Percentiles rank a stretch among this genome's conserved stretches.
phyloP scores from a whole-genome alignment of 2,329 filamentous ascomycete genomes.

The Stemphylium beticola region DNA sequence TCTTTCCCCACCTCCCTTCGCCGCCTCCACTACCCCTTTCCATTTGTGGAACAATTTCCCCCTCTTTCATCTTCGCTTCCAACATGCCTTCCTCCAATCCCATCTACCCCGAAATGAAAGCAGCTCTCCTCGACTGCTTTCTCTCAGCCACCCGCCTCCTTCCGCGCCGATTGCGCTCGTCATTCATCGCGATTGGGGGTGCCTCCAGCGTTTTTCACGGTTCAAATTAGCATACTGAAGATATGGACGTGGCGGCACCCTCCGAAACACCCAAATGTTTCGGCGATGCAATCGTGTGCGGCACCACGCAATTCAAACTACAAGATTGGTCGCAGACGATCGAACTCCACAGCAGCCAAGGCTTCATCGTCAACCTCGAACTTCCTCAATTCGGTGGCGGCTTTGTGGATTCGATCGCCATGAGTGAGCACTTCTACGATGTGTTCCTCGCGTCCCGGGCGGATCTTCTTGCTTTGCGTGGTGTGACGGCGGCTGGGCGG shows the following conservation, averaged over 20 bases:
- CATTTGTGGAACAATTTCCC: no score
- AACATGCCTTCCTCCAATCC: background rate
- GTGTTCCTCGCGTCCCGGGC: background rate
- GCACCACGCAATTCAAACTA: background rate
- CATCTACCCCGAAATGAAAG: background rate
- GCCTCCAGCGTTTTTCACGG: background rate
- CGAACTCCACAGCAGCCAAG: no score
- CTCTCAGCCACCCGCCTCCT: slow-evolving; percentile 2
- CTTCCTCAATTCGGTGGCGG: background rate
- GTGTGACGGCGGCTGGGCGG: background rate
- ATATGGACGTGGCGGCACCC: background rate
- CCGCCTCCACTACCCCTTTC: no score
- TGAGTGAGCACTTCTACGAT: background rate
- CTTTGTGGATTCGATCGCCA: slow-evolving; percentile 1
- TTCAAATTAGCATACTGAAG: background rate
- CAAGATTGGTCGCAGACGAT: background rate
- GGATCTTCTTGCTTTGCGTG: background rate
- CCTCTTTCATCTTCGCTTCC: no score
- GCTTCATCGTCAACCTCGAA: no score
- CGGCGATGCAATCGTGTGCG: background rate
- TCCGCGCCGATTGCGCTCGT: background rate
- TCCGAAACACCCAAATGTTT: background rate
- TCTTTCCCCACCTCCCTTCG: no score
- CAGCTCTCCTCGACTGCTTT: background rate
- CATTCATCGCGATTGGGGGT: background rate